A percentile compares a stretch with the other conserved stretches of the same genome.
Evolutionary conservation across 2,329 filamentous ascomycete genomes (phyloP).

Genomic region (Colletotrichum sp.): DNA sequence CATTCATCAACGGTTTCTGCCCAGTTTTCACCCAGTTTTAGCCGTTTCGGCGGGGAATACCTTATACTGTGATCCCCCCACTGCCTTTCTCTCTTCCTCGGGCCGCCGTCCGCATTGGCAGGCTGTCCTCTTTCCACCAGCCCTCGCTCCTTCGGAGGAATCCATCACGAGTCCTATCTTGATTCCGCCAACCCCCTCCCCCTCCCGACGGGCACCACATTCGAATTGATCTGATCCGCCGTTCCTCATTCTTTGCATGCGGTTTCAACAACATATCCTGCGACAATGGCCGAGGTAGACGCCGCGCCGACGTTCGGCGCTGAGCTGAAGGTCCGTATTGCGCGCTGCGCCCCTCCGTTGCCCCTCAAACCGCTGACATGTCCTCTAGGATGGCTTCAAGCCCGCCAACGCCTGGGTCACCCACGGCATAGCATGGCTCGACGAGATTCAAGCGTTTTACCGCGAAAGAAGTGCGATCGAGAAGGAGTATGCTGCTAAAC

Average conservation of each 20-base stretch:
- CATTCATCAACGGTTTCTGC: conserved; percentile 4
- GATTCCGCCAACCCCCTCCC: not conserved
- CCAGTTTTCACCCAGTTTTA: conserved; percentile 12
- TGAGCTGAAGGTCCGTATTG: conserved; percentile 80
- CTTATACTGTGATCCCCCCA: conserved; percentile 13
- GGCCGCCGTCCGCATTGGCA: conserved; percentile 11
- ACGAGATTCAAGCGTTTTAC: conserved; percentile 97
- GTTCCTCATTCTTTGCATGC: not conserved
- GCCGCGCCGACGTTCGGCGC: conserved; percentile 86
- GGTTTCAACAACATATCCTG: not conserved
- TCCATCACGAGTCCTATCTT: not conserved
- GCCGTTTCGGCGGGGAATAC: conserved; percentile 18
- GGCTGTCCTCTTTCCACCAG: conserved; percentile 7
- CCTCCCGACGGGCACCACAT: not conserved
- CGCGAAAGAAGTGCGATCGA: conserved; percentile 92
- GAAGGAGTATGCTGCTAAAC: conserved; percentile 93
- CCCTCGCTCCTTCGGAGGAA: conserved; percentile 13
- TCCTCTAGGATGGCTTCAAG: conserved; percentile 87
- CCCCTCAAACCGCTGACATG: conserved; percentile 19
- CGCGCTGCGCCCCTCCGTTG: not conserved
- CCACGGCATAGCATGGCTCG: conserved; percentile 91
- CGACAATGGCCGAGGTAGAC: conserved; percentile 80
- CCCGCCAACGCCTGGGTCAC: conserved; percentile 90
- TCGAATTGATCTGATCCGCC: not conserved
- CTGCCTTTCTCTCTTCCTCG: conserved; percentile 10